Conservation (phyloP, 805 yeast genomes). For the Sugiyamaella boreocaroliniensis region DNA sequence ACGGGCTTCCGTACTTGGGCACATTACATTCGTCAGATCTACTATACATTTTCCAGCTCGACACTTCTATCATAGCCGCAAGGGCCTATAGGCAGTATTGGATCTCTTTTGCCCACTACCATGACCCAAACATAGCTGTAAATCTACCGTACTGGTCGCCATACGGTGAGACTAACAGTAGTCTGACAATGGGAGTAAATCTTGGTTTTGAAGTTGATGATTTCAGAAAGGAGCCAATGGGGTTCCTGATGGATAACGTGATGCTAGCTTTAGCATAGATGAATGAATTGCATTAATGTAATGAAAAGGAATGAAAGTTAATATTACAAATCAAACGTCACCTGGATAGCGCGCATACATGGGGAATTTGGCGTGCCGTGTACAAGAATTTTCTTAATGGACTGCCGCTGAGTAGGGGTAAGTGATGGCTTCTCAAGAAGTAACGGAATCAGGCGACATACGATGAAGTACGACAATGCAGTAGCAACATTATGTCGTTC, state of each 20-base stretch:
- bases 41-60: neutral
- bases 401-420: too few relatives aligned
- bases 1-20: constrained; percentile 9
- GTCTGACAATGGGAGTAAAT: neutral
- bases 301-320: too few relatives aligned
- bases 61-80: neutral
- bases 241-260: neutral
- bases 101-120: constrained; percentile 9
- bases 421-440: too few relatives aligned
- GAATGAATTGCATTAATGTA: too few relatives aligned
- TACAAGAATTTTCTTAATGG: too few relatives aligned
- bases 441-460: too few relatives aligned
- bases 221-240: neutral
- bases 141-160: constrained; percentile 6
- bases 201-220: neutral
- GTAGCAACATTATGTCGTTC: too few relatives aligned
- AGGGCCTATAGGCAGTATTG: constrained; percentile 10
- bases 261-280: neutral
- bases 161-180: neutral
- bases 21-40: constrained; percentile 10
- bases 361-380: too few relatives aligned
- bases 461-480: too few relatives aligned
- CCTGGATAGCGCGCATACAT: too few relatives aligned
- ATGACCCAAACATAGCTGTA: constrained; percentile 9
- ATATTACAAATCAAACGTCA: too few relatives aligned